Percentiles rank a stretch among this genome's conserved stretches.
Evolutionary conservation across 345 rosid genomes (phyloP).

Genomic region (Barbarea vulgaris): DNA sequence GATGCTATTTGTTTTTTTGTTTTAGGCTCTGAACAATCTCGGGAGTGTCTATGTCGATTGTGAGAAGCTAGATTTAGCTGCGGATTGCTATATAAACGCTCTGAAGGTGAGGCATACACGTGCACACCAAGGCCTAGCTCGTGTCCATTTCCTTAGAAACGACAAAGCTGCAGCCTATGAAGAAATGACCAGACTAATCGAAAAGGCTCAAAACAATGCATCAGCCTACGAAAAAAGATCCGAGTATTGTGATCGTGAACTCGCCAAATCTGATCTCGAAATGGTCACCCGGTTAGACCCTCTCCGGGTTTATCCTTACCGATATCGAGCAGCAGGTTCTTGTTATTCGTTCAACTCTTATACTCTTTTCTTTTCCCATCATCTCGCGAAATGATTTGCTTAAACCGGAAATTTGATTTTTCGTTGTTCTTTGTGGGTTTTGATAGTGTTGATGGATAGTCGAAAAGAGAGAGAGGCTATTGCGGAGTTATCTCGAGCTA

Average conservation of each 20-base stretch:
- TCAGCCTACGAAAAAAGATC: slow-evolving; percentile 99
- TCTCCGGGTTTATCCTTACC: slow-evolving; percentile 93
- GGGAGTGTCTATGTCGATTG: slow-evolving; percentile 91
- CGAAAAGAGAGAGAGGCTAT: slow-evolving; percentile 90
- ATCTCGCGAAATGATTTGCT: background rate
- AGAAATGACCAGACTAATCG: slow-evolving; percentile 91
- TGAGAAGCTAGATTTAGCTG: slow-evolving; percentile 74
- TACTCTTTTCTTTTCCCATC: background rate
- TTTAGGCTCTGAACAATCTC: slow-evolving; percentile 96
- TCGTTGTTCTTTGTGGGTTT: background rate
- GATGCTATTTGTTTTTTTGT: background rate
- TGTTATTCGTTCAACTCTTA: background rate
- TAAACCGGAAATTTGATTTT: background rate
- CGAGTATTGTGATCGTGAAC: slow-evolving; percentile 92
- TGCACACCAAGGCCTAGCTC: slow-evolving; percentile 98
- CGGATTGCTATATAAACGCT: slow-evolving; percentile 95
- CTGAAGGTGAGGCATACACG: slow-evolving; percentile 91
- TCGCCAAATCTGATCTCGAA: slow-evolving; percentile 83
- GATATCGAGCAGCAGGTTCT: slow-evolving; percentile 96
- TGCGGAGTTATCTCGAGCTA: slow-evolving; percentile 80
- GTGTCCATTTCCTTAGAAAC: slow-evolving; percentile 80
- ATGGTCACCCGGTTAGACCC: slow-evolving; percentile 93
- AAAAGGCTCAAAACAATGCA: slow-evolving; percentile 84
- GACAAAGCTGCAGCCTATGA: slow-evolving; percentile 76
- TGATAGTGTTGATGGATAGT: slow-evolving; percentile 89